Evolutionary conservation across 768 basidiomycete genomes (phyloP), one percentile per base, ranked within the genome.

Genomic region (Russula compacta): DNA sequence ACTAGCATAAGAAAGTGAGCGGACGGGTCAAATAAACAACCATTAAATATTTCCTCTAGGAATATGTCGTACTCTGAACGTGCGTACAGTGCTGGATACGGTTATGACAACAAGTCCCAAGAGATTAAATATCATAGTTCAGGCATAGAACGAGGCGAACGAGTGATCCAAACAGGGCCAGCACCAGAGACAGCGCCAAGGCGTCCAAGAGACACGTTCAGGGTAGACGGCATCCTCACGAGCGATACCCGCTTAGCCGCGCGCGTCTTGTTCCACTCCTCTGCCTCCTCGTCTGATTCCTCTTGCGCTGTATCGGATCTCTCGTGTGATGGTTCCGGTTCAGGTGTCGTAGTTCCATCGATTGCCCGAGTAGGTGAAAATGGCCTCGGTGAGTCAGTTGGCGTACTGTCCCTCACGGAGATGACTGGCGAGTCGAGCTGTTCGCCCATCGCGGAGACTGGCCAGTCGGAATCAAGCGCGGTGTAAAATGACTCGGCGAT

Each of bases 221-320:
- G 69, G 56, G 77, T 74, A 10, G 87, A 82, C 24, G 90, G 89
- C 29, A 92, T 71, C 60, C 81, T 80, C 47, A 92, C 87, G 46
- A 93, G 76, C 10, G 90, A 93, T 9, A 93, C 92, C 9, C 91
- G 85, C 66, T 90, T 87, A 14, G 89, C 90, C 39, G 85, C 87
- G 51, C 86, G 84, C 1, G 92, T 94, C 71, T 84, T 84, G 72
- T 89, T 78, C 92, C 92, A 94, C 54, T 87, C 86, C 70, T 92
- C 91, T n/a, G 92, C 90, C 71, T 86, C 79, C 70, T 92, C 89
- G 48, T 80, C 79, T 32, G 71, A 70, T 21, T 69, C 74, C 67
- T 85, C 83, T 17, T 71, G 71, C 35, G 75, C 76, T 24, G 76
- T 77, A 64, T 73, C 76, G 66, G 76, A 77, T 53, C 73, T 77